A percentile compares a stretch with the other conserved stretches of the same genome.
These are phyloP conservation scores for Botrytis hyacinthi DNA, from an alignment of 2,329 filamentous ascomycete species.

Conservation along the genomic window DNA sequence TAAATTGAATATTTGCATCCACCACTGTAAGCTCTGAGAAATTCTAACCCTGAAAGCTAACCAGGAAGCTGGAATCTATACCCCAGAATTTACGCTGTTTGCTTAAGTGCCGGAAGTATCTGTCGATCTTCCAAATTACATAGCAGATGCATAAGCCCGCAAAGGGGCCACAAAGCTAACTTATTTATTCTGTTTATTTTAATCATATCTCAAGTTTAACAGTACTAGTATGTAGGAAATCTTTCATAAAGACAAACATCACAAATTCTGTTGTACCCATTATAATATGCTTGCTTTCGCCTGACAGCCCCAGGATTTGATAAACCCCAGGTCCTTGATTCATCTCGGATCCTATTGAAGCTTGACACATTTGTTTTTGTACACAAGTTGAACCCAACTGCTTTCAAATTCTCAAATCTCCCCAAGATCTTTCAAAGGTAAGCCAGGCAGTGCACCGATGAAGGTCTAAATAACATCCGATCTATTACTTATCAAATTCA, in stretches of 20 bases:
- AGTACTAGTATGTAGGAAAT: not conserved
- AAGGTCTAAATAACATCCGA: constrained; percentile 2
- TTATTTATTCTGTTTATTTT: constrained; percentile 4
- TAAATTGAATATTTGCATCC: constrained; percentile 27
- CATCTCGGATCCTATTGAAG: constrained; percentile 21
- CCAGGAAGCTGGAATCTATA: constrained; percentile 14
- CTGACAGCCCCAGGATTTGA: constrained; percentile 24
- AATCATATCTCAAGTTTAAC: constrained; percentile 10
- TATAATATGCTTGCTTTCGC: constrained; percentile 30
- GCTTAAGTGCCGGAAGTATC: constrained; percentile 2
- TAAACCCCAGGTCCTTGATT: constrained; percentile 22
- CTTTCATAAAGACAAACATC: constrained; percentile 27
- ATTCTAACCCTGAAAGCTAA: not conserved
- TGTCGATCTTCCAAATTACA: constrained; percentile 9
- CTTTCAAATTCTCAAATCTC: constrained; percentile 7
- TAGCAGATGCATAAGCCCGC: not conserved
- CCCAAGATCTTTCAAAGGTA: constrained; percentile 14
- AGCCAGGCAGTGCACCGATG: constrained; percentile 7
- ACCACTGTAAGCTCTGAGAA: constrained; percentile 21
- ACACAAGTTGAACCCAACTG: constrained; percentile 14
- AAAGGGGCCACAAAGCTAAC: not conserved
- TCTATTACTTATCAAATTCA: constrained; percentile 15
- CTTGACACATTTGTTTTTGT: constrained; percentile 25
- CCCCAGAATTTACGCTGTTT: not conserved
- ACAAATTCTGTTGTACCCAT: constrained; percentile 23